phyloP scores from a whole-genome alignment of 805 yeast species.

The Ogataea nonfermentans region DNA sequence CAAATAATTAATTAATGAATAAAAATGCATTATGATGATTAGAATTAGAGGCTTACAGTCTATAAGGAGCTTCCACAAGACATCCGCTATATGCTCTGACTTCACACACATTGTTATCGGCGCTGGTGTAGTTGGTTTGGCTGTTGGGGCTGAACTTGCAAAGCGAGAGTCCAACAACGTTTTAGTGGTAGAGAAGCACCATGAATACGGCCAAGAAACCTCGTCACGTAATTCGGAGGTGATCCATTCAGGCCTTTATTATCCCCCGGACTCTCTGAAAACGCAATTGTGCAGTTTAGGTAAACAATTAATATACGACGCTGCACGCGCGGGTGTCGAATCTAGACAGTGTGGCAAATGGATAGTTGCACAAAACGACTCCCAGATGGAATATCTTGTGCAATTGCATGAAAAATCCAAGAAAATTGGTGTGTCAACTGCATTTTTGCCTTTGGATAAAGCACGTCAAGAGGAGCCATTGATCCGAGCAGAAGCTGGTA shows the following conservation, averaged over 20 bases:
- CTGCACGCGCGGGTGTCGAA: constrained; percentile 50
- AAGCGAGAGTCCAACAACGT: constrained; percentile 46
- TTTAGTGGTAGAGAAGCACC: constrained; percentile 66
- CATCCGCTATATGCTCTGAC: constrained; percentile 1
- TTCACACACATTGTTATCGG: constrained; percentile 50
- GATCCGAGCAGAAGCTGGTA: constrained; percentile 59
- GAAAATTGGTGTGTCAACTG: constrained; percentile 56
- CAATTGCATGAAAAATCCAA: constrained; percentile 49
- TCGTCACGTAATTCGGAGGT: constrained; percentile 92
- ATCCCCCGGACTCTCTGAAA: constrained; percentile 67
- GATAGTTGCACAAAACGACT: constrained; percentile 78
- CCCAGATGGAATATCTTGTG: constrained; percentile 58
- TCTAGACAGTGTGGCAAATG: constrained; percentile 72
- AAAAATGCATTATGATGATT: constrained; percentile 1
- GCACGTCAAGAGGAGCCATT: constrained; percentile 60
- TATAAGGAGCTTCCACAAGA: constrained; percentile 4
- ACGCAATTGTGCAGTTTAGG: constrained; percentile 74
- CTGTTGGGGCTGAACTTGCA: constrained; percentile 71
- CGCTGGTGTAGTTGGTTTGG: constrained; percentile 82
- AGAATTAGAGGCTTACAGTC: not conserved
- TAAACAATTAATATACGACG: constrained; percentile 61
- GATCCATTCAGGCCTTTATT: constrained; percentile 86
- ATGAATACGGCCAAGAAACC: constrained; percentile 70
- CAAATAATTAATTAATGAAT: not conserved
- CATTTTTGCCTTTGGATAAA: constrained; percentile 45